These are phyloP conservation scores for Coemansia sp. DNA, from an alignment of 192 early-diverging fungal species.

Conservation along the genomic window DNA sequence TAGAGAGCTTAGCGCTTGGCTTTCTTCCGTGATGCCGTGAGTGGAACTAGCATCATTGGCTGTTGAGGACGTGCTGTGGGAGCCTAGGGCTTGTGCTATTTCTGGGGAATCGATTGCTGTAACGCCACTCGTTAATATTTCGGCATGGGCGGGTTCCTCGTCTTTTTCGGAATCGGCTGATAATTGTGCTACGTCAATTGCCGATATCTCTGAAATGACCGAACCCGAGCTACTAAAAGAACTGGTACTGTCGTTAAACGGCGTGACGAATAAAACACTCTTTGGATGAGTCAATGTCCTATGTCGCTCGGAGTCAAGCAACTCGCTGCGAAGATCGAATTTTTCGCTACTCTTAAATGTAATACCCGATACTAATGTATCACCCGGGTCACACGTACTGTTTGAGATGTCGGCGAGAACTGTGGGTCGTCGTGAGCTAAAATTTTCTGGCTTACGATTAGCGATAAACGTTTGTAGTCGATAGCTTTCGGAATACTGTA, in stretches of 20 bases:
- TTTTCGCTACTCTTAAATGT: conserved; percentile 13
- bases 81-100: background rate
- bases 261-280: background rate
- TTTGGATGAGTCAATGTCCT: background rate
- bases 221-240: background rate
- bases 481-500: conserved; percentile 8
- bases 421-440: background rate
- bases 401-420: background rate
- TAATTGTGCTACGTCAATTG: conserved; percentile 4
- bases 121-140: background rate
- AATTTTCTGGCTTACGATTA: background rate
- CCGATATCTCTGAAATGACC: background rate
- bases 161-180: background rate
- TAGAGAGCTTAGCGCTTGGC: background rate
- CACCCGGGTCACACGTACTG: conserved; percentile 3
- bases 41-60: background rate
- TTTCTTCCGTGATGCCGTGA: background rate
- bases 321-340: background rate
- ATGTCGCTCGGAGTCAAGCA: background rate
- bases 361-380: conserved; percentile 18
- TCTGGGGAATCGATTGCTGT: background rate
- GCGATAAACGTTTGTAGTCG: background rate
- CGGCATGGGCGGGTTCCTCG: background rate
- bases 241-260: background rate
- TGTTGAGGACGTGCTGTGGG: background rate